These are phyloP conservation scores for Fusarium sublunatum DNA, from an alignment of 2,329 filamentous ascomycete species.

Conservation along the genomic window DNA sequence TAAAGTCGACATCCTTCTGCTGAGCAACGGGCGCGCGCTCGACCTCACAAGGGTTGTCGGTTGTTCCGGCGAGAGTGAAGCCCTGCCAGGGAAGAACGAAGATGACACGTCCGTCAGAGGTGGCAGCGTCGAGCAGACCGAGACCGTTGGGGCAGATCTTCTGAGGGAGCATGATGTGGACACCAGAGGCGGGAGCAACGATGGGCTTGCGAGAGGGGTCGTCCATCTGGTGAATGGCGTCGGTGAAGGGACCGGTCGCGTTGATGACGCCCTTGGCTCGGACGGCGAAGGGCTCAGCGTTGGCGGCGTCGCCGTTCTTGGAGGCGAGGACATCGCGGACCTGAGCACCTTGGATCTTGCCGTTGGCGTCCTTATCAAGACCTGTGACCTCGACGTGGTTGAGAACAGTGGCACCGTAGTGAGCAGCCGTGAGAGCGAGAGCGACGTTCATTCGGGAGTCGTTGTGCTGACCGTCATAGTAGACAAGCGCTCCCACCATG, in stretches of 20 bases:
- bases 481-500: constrained; percentile 81
- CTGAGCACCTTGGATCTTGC: constrained; percentile 75
- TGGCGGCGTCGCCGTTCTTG: constrained; percentile 67
- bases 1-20: constrained; percentile 84
- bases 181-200: constrained; percentile 82
- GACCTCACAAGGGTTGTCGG: constrained; percentile 78
- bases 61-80: constrained; percentile 86
- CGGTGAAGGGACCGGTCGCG: constrained; percentile 84
- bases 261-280: constrained; percentile 85
- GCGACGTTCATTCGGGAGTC: constrained; percentile 90
- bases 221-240: constrained; percentile 84
- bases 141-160: constrained; percentile 83
- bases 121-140: constrained; percentile 83
- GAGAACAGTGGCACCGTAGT: constrained; percentile 83
- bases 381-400: constrained; percentile 84
- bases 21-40: constrained; percentile 76
- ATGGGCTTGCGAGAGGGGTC: constrained; percentile 76
- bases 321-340: constrained; percentile 68
- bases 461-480: constrained; percentile 89
- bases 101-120: constrained; percentile 84
- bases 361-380: constrained; percentile 76
- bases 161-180: constrained; percentile 84
- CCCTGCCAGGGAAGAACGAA: constrained; percentile 91
- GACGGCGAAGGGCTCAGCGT: constrained; percentile 69
- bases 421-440: constrained; percentile 80